These are phyloP conservation scores for Physcomitrium patens DNA, from an alignment of 225 moss, liverwort and hornwort species.

Conservation along the genomic window DNA sequence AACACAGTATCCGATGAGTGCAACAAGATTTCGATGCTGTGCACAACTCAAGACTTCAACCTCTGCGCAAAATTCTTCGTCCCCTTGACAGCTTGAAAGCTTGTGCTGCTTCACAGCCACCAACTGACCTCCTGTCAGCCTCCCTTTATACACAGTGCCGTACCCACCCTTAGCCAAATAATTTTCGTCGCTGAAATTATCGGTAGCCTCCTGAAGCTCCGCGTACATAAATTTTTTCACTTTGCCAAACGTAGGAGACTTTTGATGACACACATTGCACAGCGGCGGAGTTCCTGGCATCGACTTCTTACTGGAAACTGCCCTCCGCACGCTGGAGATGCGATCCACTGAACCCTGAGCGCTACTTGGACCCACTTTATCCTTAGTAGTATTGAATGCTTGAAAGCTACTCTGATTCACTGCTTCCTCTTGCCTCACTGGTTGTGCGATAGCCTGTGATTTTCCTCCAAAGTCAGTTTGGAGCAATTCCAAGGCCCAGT, in stretches of 20 bases:
- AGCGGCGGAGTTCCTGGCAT: slow-evolving; percentile 50
- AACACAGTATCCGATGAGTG: slow-evolving; percentile 69
- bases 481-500: slow-evolving; percentile 39
- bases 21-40: slow-evolving; percentile 73
- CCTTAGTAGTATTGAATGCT: slow-evolving; percentile 21
- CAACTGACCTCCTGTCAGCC: slow-evolving; percentile 52
- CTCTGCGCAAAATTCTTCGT: slow-evolving; percentile 72
- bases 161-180: slow-evolving; percentile 74
- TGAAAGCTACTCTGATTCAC: not conserved
- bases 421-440: slow-evolving; percentile 26
- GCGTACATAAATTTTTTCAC: slow-evolving; percentile 48
- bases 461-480: slow-evolving; percentile 33
- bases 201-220: slow-evolving; percentile 61
- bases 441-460: slow-evolving; percentile 7
- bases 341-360: slow-evolving; percentile 21
- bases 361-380: not conserved
- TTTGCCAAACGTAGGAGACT: slow-evolving; percentile 62
- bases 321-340: slow-evolving; percentile 30
- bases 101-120: slow-evolving; percentile 81
- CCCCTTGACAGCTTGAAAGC: slow-evolving; percentile 63
- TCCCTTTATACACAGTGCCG: slow-evolving; percentile 68
- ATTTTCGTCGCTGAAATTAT: slow-evolving; percentile 54
- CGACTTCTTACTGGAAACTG: slow-evolving; percentile 28
- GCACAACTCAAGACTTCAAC: slow-evolving; percentile 71
- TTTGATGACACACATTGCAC: slow-evolving; percentile 60